These are phyloP conservation scores for Coemansia sp. DNA, from an alignment of 371 early-diverging fungal species.

Conservation along the genomic window DNA sequence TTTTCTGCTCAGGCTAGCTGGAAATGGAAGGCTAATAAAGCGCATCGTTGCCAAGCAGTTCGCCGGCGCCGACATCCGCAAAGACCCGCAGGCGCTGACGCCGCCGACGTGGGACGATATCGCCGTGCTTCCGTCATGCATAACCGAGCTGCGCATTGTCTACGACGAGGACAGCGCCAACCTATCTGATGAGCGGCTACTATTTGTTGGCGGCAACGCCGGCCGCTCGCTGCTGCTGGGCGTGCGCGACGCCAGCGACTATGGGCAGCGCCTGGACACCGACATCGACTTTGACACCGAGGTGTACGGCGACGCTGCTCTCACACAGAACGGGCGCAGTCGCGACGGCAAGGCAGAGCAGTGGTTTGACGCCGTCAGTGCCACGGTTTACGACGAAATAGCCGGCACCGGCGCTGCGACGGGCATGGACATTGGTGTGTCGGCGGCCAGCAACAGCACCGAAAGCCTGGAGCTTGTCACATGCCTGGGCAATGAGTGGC, in stretches of 20 bases:
- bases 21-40: conserved; percentile 52
- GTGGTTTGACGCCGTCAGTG: conserved; percentile 50
- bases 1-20: conserved; percentile 32
- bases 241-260: conserved; percentile 34
- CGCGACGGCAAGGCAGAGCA: not conserved
- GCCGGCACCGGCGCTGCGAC: conserved; percentile 78
- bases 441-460: conserved; percentile 7
- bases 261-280: not conserved
- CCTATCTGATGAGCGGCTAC: conserved; percentile 46
- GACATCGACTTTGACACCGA: conserved; percentile 28
- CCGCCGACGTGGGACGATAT: conserved; percentile 43
- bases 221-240: conserved; percentile 80
- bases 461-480: conserved; percentile 77
- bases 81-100: conserved; percentile 6
- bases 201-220: conserved; percentile 81
- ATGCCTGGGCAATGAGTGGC: conserved; percentile 71
- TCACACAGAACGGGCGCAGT: not conserved
- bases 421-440: conserved; percentile 65
- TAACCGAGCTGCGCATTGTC: conserved; percentile 53
- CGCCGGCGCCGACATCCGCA: conserved; percentile 19
- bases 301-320: conserved; percentile 22
- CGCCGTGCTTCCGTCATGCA: conserved; percentile 62
- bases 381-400: conserved; percentile 75
- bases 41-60: conserved; percentile 50
- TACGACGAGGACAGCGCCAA: conserved; percentile 20